phyloP scores from a whole-genome alignment of 768 basidiomycete species.

The Chiua virens region DNA sequence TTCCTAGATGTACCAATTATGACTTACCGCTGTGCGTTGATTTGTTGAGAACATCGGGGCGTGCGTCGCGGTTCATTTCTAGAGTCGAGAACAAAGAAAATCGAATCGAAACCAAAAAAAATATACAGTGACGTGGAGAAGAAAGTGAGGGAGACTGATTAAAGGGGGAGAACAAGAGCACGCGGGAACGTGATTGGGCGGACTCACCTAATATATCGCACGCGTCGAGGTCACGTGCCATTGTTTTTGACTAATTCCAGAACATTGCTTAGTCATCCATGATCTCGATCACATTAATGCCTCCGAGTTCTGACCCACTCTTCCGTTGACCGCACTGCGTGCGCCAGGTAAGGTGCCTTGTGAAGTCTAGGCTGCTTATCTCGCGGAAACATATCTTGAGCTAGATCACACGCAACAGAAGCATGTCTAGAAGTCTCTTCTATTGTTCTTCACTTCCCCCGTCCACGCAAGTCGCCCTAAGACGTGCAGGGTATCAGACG shows the following conservation, averaged over 20 bases:
- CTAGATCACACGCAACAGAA: background rate
- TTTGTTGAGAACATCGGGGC: slow-evolving; percentile 45
- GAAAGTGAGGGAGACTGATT: slow-evolving; percentile 9
- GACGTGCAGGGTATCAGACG: slow-evolving; percentile 57
- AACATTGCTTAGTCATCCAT: background rate
- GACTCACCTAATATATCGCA: slow-evolving; percentile 23
- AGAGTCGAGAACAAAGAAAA: slow-evolving; percentile 14
- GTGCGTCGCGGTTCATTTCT: slow-evolving; percentile 34
- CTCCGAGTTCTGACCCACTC: too few relatives aligned
- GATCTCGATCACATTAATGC: background rate
- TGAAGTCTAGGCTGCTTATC: background rate
- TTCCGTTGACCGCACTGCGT: background rate
- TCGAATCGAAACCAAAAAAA: slow-evolving; percentile 13
- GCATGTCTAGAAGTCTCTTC: slow-evolving; percentile 44
- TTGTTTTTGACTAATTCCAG: slow-evolving; percentile 5
- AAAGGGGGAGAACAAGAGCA: slow-evolving; percentile 29
- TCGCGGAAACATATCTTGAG: background rate
- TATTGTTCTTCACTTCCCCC: slow-evolving; percentile 46
- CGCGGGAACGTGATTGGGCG: slow-evolving; percentile 20
- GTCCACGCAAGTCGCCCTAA: slow-evolving; percentile 46
- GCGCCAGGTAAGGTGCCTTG: slow-evolving; percentile 11
- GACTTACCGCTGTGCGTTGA: slow-evolving; percentile 31
- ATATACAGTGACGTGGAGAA: background rate
- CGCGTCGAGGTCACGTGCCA: slow-evolving; percentile 31
- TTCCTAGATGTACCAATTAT: background rate